Percentiles rank a stretch among this genome's conserved stretches.
Evolutionary conservation across 108 stramenopile species (phyloP).

Genomic region (Bacterosira constricta): DNA sequence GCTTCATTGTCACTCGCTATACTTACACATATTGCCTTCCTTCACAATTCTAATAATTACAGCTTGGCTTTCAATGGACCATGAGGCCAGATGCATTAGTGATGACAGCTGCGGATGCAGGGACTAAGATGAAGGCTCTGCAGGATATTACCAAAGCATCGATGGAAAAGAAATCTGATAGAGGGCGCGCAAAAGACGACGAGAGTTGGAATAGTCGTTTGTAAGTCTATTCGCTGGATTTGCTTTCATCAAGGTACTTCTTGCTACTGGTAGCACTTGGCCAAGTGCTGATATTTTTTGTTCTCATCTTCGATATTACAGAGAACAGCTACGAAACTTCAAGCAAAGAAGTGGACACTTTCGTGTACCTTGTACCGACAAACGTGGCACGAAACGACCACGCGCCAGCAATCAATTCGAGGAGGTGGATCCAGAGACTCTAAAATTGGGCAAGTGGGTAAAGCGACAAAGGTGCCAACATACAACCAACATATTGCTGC

Average conservation of each 20-base stretch:
- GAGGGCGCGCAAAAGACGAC: conserved; percentile 12
- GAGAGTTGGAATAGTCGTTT: conserved; percentile 13
- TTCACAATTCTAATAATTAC: background rate
- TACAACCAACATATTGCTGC: background rate
- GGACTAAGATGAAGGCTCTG: background rate
- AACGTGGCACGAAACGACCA: conserved; percentile 14
- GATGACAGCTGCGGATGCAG: background rate
- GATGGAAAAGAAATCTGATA: background rate
- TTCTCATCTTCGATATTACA: too few species aligned
- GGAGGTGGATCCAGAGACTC: background rate
- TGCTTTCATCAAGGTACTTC: too few species aligned
- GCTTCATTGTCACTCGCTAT: too few species aligned
- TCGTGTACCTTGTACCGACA: conserved; percentile 9
- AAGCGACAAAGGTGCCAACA: conserved; percentile 17
- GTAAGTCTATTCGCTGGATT: too few species aligned
- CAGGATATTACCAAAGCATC: background rate
- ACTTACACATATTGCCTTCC: background rate
- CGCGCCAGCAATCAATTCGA: background rate
- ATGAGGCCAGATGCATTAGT: background rate
- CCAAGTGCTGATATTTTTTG: too few species aligned
- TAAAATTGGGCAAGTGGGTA: conserved; percentile 29
- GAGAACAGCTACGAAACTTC: conserved; percentile 16
- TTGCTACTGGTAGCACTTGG: too few species aligned
- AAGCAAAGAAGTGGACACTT: conserved; percentile 12
- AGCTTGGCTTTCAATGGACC: conserved; percentile 21